Base-by-base conservation (phyloP, 2,329 filamentous ascomycete genomes). In the Grosmannia penicillata region DNA sequence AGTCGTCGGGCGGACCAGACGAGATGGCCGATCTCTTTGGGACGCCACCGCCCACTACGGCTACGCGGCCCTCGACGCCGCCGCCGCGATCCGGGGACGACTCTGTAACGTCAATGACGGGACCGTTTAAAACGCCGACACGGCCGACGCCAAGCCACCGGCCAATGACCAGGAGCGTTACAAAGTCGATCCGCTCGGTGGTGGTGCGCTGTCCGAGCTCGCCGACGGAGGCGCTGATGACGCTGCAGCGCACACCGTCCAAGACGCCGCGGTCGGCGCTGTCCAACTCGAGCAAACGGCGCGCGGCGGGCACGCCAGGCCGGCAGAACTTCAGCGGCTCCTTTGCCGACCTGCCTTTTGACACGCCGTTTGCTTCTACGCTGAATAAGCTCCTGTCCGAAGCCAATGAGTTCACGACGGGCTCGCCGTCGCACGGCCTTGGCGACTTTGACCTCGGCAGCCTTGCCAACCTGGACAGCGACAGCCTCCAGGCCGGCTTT, bases 301-400 rank as follows among this genome's bases (percentile, higher is more conserved):
- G 62, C 26, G 68, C 35, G 4, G n/a, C 33, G 6, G 14, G 21
- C 3, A 46, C 43, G 6, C 43, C 43, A 5, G 31, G 37, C 5
- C 40, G 41, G 10, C 33, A 56, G 39, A 54, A 23, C 40, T 37
- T 45, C 17, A 54, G 60, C 24, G 51, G 53, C 7, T 52, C 56
- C 28, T 58, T 66, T 33, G 51, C 53, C 28, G 56, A 59, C 34
- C 45, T 59, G 21, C 38, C 48, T 4, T 59, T 62, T 33, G 63
- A 66, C 39, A 75, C 74, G 6, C 75, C 76, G 0, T 70, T 79
- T 49, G 75, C 73, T 2, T 65, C 70, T 27, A 72, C 75, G 18
- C 65, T 84, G 26, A 72, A 70, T 45, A 69, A 79, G 48, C 62
- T 83, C 43, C 61, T 82, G 17, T 75, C 69, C 8, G 71, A 78